Conservation (phyloP, 345 rosid species). For the Ceriops zippeliana region DNA sequence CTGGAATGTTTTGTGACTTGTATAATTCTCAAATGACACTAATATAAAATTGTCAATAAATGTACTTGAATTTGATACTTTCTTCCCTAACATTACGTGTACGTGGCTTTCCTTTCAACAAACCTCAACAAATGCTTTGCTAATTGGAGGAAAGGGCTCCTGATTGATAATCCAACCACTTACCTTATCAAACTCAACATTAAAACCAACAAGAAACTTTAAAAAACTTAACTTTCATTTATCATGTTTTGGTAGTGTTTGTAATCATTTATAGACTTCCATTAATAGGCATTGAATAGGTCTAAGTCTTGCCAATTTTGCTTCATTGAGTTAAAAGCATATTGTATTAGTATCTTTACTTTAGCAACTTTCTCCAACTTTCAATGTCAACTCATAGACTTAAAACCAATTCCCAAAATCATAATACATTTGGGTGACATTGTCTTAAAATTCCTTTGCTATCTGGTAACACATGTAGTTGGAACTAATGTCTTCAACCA, state of each 20-base stretch:
- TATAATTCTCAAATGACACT: neutral
- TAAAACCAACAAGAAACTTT: constrained; percentile 1
- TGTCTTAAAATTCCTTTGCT: constrained; percentile 10
- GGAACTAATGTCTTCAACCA: constrained; percentile 9
- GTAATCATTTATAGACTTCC: neutral
- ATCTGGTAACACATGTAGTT: constrained; percentile 5
- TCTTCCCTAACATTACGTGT: neutral
- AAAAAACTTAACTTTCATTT: neutral
- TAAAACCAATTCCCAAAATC: constrained; percentile 4
- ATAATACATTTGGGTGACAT: constrained; percentile 7
- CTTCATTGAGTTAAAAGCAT: constrained; percentile 9
- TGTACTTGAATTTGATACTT: no score
- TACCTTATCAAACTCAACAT: constrained; percentile 7
- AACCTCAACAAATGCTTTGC: neutral
- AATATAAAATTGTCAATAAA: neutral
- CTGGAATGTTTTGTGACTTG: neutral
- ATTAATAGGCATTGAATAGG: constrained; percentile 1
- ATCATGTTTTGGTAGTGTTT: neutral
- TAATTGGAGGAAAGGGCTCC: neutral
- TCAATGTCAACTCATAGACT: neutral
- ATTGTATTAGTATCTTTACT: neutral
- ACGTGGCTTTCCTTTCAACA: neutral
- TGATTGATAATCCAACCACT: neutral
- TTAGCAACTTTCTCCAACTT: constrained; percentile 1
- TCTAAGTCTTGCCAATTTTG: constrained; percentile 9